A percentile compares a stretch with the other conserved stretches of the same genome.
phyloP scores from a whole-genome alignment of 2,329 filamentous ascomycete species.

The Moelleriella libera region DNA sequence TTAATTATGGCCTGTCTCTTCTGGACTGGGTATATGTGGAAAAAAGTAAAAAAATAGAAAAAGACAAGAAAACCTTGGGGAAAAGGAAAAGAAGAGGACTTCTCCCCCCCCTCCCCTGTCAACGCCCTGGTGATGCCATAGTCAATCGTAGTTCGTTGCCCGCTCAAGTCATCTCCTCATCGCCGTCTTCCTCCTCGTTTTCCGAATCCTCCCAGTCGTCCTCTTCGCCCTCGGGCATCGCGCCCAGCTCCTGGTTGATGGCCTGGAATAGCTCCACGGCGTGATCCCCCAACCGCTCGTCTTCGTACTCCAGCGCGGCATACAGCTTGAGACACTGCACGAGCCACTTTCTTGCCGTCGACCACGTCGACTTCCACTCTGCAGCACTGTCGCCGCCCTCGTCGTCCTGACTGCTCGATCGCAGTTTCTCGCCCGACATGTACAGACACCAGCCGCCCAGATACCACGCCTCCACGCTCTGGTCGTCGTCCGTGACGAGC shows the following conservation, averaged over 20 bases:
- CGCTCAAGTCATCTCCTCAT: slow-evolving; percentile 18
- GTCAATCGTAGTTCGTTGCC: neutral
- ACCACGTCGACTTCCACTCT: slow-evolving; percentile 46
- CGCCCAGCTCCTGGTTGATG: slow-evolving; percentile 51
- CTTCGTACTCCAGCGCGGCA: slow-evolving; percentile 67
- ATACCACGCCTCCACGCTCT: slow-evolving; percentile 94
- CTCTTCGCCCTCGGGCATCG: slow-evolving; percentile 38
- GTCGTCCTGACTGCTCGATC: slow-evolving; percentile 13
- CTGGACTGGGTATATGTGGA: neutral
- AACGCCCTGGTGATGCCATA: neutral
- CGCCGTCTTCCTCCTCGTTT: slow-evolving; percentile 38
- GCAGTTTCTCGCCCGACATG: slow-evolving; percentile 57
- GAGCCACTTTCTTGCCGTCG: slow-evolving; percentile 70
- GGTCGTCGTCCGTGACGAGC: slow-evolving; percentile 76
- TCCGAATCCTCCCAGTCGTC: slow-evolving; percentile 36
- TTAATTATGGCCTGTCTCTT: neutral
- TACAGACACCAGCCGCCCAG: slow-evolving; percentile 88
- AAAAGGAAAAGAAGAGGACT: neutral
- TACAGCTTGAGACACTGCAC: slow-evolving; percentile 72
- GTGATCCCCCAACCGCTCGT: slow-evolving; percentile 63
- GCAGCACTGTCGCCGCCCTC: slow-evolving; percentile 8
- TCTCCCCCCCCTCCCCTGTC: neutral
- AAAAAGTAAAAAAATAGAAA: neutral
- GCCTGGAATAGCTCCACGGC: slow-evolving; percentile 53
- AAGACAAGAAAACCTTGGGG: neutral